A percentile compares a stretch with the other conserved stretches of the same genome.
Conservation (phyloP, 1,284 basidiomycete species). For the Agaricales sp. region DNA sequence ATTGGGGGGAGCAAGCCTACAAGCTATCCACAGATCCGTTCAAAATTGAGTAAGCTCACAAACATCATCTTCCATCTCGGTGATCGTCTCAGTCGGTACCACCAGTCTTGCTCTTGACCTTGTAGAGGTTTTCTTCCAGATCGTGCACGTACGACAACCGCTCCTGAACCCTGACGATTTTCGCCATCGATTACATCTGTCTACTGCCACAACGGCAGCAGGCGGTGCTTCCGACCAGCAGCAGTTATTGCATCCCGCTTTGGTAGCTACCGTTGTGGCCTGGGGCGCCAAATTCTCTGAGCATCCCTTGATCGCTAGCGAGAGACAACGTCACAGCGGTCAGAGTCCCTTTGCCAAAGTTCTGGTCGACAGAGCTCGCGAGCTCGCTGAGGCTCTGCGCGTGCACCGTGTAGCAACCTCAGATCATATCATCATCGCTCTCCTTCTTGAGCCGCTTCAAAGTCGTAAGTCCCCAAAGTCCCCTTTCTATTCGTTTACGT, state of each 20-base stretch:
- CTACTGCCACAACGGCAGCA: conserved; percentile 19
- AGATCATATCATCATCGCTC: conserved; percentile 71
- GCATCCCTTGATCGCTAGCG: conserved; percentile 69
- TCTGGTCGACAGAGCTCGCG: conserved; percentile 69
- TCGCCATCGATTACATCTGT: conserved; percentile 48
- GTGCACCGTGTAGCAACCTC: conserved; percentile 72
- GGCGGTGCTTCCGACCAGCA: conserved; percentile 22
- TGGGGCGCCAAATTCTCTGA: conserved; percentile 92
- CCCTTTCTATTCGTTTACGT: background rate
- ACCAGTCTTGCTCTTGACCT: conserved; percentile 77
- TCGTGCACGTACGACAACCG: conserved; percentile 76
- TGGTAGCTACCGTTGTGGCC: conserved; percentile 82
- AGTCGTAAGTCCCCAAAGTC: conserved; percentile 63
- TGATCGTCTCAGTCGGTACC: conserved; percentile 18
- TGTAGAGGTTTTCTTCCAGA: conserved; percentile 83
- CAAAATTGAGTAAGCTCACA: conserved; percentile 9
- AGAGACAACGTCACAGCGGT: conserved; percentile 59
- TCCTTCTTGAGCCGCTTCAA: conserved; percentile 72
- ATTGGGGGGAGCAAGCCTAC: background rate
- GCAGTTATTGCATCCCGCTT: conserved; percentile 58
- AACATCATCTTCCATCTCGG: conserved; percentile 9
- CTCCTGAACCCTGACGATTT: conserved; percentile 73
- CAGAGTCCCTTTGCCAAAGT: conserved; percentile 73
- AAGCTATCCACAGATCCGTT: conserved; percentile 7
- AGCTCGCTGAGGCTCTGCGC: conserved; percentile 78